A percentile compares a stretch with the other conserved stretches of the same genome.
phyloP scores from a whole-genome alignment of 2,329 filamentous ascomycete species.

The Ilyonectria destructans region DNA sequence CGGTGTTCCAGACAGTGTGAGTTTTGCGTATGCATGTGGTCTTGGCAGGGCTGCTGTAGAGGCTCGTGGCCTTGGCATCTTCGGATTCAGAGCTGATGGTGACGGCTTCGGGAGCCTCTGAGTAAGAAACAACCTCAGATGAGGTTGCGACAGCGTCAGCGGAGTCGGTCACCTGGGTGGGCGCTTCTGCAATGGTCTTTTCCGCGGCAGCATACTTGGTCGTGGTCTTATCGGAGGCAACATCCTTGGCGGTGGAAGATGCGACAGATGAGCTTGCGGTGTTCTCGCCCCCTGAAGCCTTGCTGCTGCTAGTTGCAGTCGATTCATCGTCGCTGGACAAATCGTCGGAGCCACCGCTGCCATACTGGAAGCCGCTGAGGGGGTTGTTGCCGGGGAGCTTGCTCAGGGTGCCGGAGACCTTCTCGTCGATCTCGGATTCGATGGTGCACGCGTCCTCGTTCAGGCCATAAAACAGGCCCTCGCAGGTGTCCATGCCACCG shows the following conservation, averaged over 20 bases:
- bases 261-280: constrained; percentile 10
- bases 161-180: constrained; percentile 25
- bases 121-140: constrained; percentile 30
- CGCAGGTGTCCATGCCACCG: constrained; percentile 75
- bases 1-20: constrained; percentile 62
- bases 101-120: constrained; percentile 24
- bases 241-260: constrained; percentile 22
- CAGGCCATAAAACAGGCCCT: constrained; percentile 68
- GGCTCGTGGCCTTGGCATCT: constrained; percentile 37
- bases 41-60: constrained; percentile 37
- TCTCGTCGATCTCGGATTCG: constrained; percentile 62
- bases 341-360: constrained; percentile 45
- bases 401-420: constrained; percentile 60
- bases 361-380: constrained; percentile 67
- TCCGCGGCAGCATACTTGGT: constrained; percentile 31
- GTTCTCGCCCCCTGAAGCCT: constrained; percentile 13
- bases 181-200: constrained; percentile 32
- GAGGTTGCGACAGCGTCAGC: constrained; percentile 22
- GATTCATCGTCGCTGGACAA: constrained; percentile 3
- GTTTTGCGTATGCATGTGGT: constrained; percentile 49
- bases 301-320: constrained; percentile 15
- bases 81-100: constrained; percentile 41
- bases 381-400: constrained; percentile 71
- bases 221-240: constrained; percentile 10
- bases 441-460: constrained; percentile 70